Conservation (phyloP, 2,329 filamentous ascomycete genomes). For the Microsporum audouinii region DNA sequence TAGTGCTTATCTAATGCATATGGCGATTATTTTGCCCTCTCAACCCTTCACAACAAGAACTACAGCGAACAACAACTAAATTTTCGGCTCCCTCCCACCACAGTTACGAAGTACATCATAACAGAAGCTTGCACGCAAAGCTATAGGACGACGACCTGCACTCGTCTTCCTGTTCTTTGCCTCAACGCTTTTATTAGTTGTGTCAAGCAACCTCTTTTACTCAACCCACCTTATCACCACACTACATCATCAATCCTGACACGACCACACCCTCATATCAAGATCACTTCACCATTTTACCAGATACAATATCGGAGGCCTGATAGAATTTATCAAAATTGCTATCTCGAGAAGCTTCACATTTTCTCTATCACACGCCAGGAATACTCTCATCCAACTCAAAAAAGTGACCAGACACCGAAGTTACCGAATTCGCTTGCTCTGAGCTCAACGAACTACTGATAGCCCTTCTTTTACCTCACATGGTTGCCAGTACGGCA, state of each 20-base stretch:
- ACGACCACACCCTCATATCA: background rate
- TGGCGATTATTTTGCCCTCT: constrained; percentile 3
- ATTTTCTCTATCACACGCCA: background rate
- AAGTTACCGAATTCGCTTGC: background rate
- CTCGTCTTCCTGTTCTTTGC: constrained; percentile 24
- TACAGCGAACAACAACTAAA: constrained; percentile 6
- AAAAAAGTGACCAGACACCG: background rate
- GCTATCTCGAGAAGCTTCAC: background rate
- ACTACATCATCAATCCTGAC: background rate
- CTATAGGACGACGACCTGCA: constrained; percentile 32
- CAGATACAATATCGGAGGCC: background rate
- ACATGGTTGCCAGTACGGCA: constrained; percentile 31
- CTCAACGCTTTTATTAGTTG: background rate
- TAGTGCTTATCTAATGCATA: constrained; percentile 1
- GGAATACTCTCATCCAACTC: background rate
- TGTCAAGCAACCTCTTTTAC: background rate
- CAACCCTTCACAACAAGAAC: constrained; percentile 2
- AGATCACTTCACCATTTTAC: background rate
- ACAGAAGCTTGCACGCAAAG: constrained; percentile 14
- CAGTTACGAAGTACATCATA: background rate
- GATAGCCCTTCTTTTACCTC: constrained; percentile 16
- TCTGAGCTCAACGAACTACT: background rate
- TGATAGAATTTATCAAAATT: background rate
- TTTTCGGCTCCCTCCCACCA: constrained; percentile 4
- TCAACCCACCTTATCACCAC: constrained; percentile 8